These are phyloP conservation scores for Hypoxylon trugodes DNA, from an alignment of 495 filamentous ascomycete species.

Conservation along the genomic window DNA sequence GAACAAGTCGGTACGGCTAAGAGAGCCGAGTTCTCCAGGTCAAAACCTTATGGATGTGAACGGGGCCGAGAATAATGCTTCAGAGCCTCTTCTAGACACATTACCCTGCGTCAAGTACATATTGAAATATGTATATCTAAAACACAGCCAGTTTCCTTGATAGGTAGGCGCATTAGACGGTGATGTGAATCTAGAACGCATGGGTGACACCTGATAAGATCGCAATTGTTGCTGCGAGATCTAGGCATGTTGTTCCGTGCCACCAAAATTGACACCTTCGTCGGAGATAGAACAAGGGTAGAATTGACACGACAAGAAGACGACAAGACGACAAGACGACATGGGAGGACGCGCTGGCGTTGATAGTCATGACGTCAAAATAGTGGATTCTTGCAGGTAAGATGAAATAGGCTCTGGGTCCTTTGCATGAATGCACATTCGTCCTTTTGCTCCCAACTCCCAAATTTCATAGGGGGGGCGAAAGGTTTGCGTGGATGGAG, in stretches of 20 bases:
- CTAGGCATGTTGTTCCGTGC: too few species aligned
- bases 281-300: constrained; percentile 1
- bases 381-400: constrained; percentile 32
- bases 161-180: constrained; percentile 2
- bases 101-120: not conserved
- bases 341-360: constrained; percentile 13
- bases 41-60: constrained; percentile 15
- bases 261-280: too few species aligned
- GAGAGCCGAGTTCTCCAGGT: constrained; percentile 13
- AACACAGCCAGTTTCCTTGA: not conserved
- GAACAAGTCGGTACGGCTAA: constrained; percentile 1
- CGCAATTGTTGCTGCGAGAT: too few species aligned
- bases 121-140: too few species aligned
- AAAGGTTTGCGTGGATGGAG: not conserved
- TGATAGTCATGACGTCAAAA: constrained; percentile 31
- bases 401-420: constrained; percentile 25
- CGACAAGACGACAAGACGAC: not conserved
- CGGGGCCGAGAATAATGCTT: constrained; percentile 19
- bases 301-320: not conserved
- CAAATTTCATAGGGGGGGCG: constrained; percentile 15
- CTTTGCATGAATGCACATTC: constrained; percentile 24
- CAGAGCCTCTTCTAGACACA: constrained; percentile 4
- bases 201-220: too few species aligned
- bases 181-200: too few species aligned
- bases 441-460: constrained; percentile 7